phyloP scores from a whole-genome alignment of 371 early-diverging fungal genomes.

The Rhizopus sp. region DNA sequence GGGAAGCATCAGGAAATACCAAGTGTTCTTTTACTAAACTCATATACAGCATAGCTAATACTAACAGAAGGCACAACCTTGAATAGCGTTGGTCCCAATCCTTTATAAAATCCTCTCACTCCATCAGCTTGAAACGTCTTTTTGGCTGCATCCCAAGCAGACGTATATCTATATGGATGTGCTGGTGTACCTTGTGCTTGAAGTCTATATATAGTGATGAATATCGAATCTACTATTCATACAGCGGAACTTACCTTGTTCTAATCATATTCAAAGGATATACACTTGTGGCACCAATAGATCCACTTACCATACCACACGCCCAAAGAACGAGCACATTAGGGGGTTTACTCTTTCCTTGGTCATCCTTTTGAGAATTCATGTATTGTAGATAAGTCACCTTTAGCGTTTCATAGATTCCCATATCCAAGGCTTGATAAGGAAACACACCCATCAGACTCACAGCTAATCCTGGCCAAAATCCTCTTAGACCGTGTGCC shows the following conservation, averaged over 20 bases:
- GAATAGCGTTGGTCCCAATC: constrained; percentile 76
- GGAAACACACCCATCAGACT: constrained; percentile 78
- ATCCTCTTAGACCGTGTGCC: constrained; percentile 63
- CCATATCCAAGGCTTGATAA: constrained; percentile 80
- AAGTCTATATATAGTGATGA: constrained; percentile 47
- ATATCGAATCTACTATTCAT: not conserved
- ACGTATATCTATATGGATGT: constrained; percentile 72
- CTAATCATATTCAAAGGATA: constrained; percentile 80
- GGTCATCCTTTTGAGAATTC: constrained; percentile 36
- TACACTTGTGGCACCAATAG: constrained; percentile 73
- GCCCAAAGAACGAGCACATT: constrained; percentile 63
- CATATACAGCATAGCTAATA: constrained; percentile 68
- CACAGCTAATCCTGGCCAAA: constrained; percentile 75
- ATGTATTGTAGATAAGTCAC: constrained; percentile 63
- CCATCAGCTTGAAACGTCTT: constrained; percentile 79
- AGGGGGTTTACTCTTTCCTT: constrained; percentile 33
- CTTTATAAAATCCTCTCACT: constrained; percentile 84
- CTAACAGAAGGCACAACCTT: constrained; percentile 73
- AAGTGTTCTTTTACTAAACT: constrained; percentile 58
- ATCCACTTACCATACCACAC: constrained; percentile 77
- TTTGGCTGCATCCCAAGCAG: constrained; percentile 69
- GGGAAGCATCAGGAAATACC: constrained; percentile 40
- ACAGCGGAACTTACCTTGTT: constrained; percentile 61
- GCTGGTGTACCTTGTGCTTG: constrained; percentile 86
- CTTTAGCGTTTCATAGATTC: constrained; percentile 77